Conservation (phyloP, 805 yeast genomes). For the Pichia gijzeniarum region DNA sequence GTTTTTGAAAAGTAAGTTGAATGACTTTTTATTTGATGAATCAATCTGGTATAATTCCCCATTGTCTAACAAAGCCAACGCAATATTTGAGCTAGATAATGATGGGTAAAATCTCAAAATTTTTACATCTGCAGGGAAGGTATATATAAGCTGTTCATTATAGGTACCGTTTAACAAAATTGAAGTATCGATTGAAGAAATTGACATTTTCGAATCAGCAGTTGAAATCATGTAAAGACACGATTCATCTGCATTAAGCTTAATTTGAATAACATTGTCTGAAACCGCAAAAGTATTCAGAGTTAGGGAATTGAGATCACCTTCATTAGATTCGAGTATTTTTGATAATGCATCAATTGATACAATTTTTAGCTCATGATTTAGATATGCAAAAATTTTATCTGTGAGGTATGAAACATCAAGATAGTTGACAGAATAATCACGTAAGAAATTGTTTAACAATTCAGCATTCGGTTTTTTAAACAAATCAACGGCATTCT, state of each 20-base stretch:
- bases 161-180: slow-evolving; percentile 8
- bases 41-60: slow-evolving; percentile 7
- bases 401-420: slow-evolving; percentile 18
- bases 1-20: background rate
- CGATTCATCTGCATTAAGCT: slow-evolving; percentile 19
- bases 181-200: slow-evolving; percentile 2
- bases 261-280: slow-evolving; percentile 16
- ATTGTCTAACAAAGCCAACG: slow-evolving; percentile 4
- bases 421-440: slow-evolving; percentile 14
- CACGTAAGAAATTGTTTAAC: background rate
- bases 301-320: slow-evolving; percentile 1
- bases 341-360: slow-evolving; percentile 16
- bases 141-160: slow-evolving; percentile 6
- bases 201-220: slow-evolving; percentile 5
- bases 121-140: background rate
- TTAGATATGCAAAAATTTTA: slow-evolving; percentile 19
- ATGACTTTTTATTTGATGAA: background rate
- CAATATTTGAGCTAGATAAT: background rate
- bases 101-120: slow-evolving; percentile 11
- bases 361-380: slow-evolving; percentile 16
- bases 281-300: background rate
- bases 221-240: slow-evolving; percentile 15
- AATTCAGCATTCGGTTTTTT: background rate
- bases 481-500: slow-evolving; percentile 23
- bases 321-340: slow-evolving; percentile 14